These are phyloP conservation scores for Tylopilus felleus DNA, from an alignment of 768 basidiomycete species.

Conservation along the genomic window DNA sequence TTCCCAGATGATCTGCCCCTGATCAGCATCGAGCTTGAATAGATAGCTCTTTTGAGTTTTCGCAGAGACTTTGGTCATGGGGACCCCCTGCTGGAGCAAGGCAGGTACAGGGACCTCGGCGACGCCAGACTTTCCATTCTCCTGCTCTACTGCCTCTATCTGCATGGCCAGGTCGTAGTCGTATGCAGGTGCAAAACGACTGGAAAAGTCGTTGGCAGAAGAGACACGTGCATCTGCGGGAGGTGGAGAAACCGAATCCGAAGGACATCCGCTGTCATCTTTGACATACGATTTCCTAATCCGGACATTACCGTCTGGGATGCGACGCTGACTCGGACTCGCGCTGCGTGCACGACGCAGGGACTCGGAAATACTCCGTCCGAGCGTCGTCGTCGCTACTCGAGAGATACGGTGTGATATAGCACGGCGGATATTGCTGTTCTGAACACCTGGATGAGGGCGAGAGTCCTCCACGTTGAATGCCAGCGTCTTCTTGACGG, in stretches of 20 bases:
- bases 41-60: slow-evolving; percentile 70
- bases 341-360: slow-evolving; percentile 13
- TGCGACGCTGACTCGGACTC: background rate
- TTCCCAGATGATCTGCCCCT: slow-evolving; percentile 76
- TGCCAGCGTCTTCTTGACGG: background rate
- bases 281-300: slow-evolving; percentile 22
- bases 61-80: slow-evolving; percentile 80
- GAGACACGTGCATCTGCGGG: background rate
- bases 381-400: slow-evolving; percentile 29
- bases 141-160: background rate
- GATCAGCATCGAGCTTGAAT: slow-evolving; percentile 74
- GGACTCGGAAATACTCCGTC: slow-evolving; percentile 29
- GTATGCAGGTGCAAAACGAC: background rate
- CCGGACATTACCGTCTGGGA: slow-evolving; percentile 8
- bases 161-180: slow-evolving; percentile 7
- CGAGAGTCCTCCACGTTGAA: background rate
- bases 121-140: slow-evolving; percentile 5
- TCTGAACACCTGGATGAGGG: too few species aligned
- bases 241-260: background rate
- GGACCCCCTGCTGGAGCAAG: slow-evolving; percentile 57
- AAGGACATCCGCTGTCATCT: background rate
- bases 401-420: slow-evolving; percentile 36
- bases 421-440: slow-evolving; percentile 27
- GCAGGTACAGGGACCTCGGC: slow-evolving; percentile 52
- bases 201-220: background rate